A percentile compares a stretch with the other conserved stretches of the same genome.
phyloP scores from a whole-genome alignment of 805 yeast genomes.

The Saccharomycopsis selenospora region DNA sequence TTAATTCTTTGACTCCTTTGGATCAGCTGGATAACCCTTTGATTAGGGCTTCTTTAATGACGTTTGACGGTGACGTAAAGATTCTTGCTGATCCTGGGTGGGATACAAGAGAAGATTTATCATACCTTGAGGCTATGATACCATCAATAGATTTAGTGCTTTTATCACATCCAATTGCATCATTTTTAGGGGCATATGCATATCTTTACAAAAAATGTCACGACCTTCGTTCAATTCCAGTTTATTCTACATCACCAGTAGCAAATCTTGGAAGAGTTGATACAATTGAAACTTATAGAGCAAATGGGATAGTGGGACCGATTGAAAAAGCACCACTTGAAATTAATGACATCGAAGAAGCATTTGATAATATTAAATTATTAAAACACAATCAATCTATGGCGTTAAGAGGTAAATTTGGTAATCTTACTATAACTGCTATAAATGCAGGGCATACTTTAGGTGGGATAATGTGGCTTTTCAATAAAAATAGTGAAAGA shows the following conservation, averaged over 20 bases:
- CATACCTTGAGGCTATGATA: slow-evolving; percentile 37
- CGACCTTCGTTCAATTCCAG: slow-evolving; percentile 40
- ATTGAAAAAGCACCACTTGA: slow-evolving; percentile 49
- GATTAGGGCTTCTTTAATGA: slow-evolving; percentile 41
- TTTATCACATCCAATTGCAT: slow-evolving; percentile 80
- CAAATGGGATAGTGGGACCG: slow-evolving; percentile 72
- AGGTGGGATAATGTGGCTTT: slow-evolving; percentile 89
- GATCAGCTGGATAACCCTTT: slow-evolving; percentile 15
- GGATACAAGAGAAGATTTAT: slow-evolving; percentile 45
- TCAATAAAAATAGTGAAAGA: slow-evolving; percentile 67
- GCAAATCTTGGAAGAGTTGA: slow-evolving; percentile 78
- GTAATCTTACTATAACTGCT: slow-evolving; percentile 47
- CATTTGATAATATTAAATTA: slow-evolving; percentile 62
- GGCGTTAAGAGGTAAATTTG: slow-evolving; percentile 49
- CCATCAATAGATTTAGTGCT: slow-evolving; percentile 58
- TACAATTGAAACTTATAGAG: slow-evolving; percentile 74
- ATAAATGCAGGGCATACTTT: slow-evolving; percentile 86
- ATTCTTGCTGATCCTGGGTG: slow-evolving; percentile 54
- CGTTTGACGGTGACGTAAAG: slow-evolving; percentile 40
- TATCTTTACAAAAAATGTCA: slow-evolving; percentile 44
- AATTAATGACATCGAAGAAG: slow-evolving; percentile 65
- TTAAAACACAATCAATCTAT: slow-evolving; percentile 77
- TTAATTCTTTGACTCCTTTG: slow-evolving; percentile 25
- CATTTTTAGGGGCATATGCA: slow-evolving; percentile 74
- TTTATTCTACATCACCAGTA: slow-evolving; percentile 86